A percentile compares a stretch with the other conserved stretches of the same genome.
phyloP scores from a whole-genome alignment of 306 rosid species.

The Medicago ruthenica region DNA sequence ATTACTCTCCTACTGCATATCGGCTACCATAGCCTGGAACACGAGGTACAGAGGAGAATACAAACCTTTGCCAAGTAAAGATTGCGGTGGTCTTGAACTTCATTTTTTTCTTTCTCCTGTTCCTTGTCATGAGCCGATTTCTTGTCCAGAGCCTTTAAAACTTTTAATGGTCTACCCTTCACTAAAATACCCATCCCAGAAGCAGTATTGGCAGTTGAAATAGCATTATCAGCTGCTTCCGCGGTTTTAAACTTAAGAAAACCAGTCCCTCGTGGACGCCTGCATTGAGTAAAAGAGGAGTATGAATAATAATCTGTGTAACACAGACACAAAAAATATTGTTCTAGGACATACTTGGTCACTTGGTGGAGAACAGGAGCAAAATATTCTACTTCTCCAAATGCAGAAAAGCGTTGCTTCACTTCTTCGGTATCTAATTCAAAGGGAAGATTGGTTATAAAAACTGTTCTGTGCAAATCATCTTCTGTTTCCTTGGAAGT shows the following conservation, averaged over 20 bases:
- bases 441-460: slow-evolving; percentile 84
- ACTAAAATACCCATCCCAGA: slow-evolving; percentile 75
- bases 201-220: slow-evolving; percentile 67
- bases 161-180: slow-evolving; percentile 82
- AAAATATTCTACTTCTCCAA: slow-evolving; percentile 86
- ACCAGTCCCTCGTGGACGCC: slow-evolving; percentile 96
- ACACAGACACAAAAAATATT: slow-evolving; percentile 27
- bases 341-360: slow-evolving; percentile 67
- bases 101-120: slow-evolving; percentile 68
- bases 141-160: slow-evolving; percentile 86
- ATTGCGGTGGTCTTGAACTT: slow-evolving; percentile 83
- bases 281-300: slow-evolving; percentile 50
- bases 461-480: slow-evolving; percentile 81
- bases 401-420: slow-evolving; percentile 80
- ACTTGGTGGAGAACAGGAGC: slow-evolving; percentile 84
- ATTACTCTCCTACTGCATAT: slow-evolving; percentile 42
- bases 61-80: slow-evolving; percentile 85
- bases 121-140: slow-evolving; percentile 91
- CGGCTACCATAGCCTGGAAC: slow-evolving; percentile 14
- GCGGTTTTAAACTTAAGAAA: slow-evolving; percentile 84
- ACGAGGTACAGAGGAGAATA: slow-evolving; percentile 24
- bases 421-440: slow-evolving; percentile 79
- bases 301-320: slow-evolving; percentile 39
- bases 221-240: slow-evolving; percentile 77
- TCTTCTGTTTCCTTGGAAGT: slow-evolving; percentile 58